Percentiles rank a stretch among this genome's conserved stretches.
These are phyloP conservation scores for Rhinocladiella mackenziei DNA, from an alignment of 2,329 filamentous ascomycete species.

Conservation along the genomic window DNA sequence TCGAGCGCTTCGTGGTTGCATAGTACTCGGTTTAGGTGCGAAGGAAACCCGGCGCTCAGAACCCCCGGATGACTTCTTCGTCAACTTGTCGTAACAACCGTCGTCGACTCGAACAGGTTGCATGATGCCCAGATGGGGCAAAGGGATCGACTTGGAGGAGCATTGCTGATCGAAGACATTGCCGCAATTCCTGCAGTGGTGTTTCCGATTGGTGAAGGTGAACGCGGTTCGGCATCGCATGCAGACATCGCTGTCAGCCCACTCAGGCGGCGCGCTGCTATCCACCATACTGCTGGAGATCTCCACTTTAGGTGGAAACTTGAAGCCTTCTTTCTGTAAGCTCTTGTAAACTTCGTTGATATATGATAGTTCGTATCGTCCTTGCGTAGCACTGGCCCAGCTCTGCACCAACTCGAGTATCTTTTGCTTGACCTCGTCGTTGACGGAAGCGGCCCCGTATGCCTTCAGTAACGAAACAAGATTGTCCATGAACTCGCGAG, in stretches of 20 bases:
- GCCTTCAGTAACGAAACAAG: conserved; percentile 83
- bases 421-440: conserved; percentile 79
- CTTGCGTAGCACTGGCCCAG: conserved; percentile 87
- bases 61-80: conserved; percentile 58
- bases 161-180: conserved; percentile 97
- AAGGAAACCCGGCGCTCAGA: conserved; percentile 35
- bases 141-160: conserved; percentile 78
- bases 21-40: conserved; percentile 61
- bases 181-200: conserved; percentile 96
- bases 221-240: conserved; percentile 96
- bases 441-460: conserved; percentile 67
- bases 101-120: conserved; percentile 92
- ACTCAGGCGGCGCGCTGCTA: conserved; percentile 92
- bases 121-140: conserved; percentile 89
- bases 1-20: conserved; percentile 87
- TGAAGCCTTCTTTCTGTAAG: conserved; percentile 78
- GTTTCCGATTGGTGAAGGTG: conserved; percentile 96
- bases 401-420: conserved; percentile 90
- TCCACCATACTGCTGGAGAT: conserved; percentile 98
- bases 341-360: conserved; percentile 81
- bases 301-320: conserved; percentile 79
- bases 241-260: conserved; percentile 96
- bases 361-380: conserved; percentile 76
- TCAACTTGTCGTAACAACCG: conserved; percentile 87
- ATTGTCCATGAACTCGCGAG: conserved; percentile 97